Conservation (phyloP, 1,284 basidiomycete species). For the Pseudozyma sp. region DNA sequence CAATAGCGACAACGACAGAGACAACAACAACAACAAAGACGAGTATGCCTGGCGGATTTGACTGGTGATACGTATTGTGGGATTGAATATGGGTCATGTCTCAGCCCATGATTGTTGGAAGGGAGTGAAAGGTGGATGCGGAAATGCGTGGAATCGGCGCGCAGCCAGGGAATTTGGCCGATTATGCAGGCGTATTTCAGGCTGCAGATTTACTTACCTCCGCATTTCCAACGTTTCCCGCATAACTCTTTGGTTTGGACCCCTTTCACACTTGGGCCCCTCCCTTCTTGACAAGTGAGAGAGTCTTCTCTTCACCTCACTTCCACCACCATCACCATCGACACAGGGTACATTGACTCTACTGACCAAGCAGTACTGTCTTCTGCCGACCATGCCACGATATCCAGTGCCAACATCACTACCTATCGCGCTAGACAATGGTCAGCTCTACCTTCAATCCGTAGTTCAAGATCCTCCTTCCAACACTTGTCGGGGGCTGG, state of each 20-base stretch:
- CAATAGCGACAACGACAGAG: not conserved
- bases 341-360: not conserved
- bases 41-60: constrained; percentile 39
- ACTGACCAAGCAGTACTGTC: no score
- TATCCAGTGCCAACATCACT: constrained; percentile 28
- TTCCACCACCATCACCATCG: constrained; percentile 2
- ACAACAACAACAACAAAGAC: not conserved
- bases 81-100: not conserved
- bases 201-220: no score
- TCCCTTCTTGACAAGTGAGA: not conserved
- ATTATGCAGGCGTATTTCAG: no score
- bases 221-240: no score
- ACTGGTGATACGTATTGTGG: constrained; percentile 17
- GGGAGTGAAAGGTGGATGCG: not conserved
- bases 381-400: constrained; percentile 22
- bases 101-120: not conserved
- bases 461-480: constrained; percentile 34
- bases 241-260: no score
- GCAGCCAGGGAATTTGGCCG: not conserved
- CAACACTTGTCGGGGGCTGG: constrained; percentile 26
- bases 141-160: not conserved
- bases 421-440: constrained; percentile 30
- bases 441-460: constrained; percentile 36
- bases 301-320: not conserved
- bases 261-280: constrained; percentile 1